Conservation (phyloP, 2,329 filamentous ascomycete genomes). For the Neophaeococcomyces mojaviensis region DNA sequence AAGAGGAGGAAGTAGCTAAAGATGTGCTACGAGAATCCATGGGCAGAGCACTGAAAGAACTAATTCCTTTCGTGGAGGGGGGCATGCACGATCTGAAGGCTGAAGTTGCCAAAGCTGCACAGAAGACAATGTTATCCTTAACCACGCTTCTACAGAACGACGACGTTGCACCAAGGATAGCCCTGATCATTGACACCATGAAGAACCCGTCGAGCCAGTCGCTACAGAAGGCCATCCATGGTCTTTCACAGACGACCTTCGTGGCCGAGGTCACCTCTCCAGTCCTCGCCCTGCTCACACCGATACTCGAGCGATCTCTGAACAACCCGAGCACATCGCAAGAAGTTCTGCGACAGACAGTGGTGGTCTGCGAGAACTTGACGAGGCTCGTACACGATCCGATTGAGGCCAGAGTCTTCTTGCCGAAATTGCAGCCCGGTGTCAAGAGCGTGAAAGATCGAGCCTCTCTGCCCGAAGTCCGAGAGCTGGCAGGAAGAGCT, state of each 20-base stretch:
- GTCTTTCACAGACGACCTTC: conserved; percentile 95
- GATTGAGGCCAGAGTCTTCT: conserved; percentile 85
- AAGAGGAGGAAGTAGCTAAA: conserved; percentile 79
- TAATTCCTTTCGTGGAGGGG: conserved; percentile 85
- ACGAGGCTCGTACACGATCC: conserved; percentile 97
- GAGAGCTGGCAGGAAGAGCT: conserved; percentile 77
- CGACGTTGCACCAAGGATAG: conserved; percentile 86
- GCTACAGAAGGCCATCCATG: conserved; percentile 92
- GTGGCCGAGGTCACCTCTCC: conserved; percentile 93
- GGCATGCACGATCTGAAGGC: conserved; percentile 96
- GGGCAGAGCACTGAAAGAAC: conserved; percentile 74
- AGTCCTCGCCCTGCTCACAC: conserved; percentile 86
- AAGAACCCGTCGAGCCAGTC: conserved; percentile 84
- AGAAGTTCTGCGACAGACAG: conserved; percentile 89
- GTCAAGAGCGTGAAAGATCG: conserved; percentile 81
- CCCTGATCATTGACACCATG: conserved; percentile 88
- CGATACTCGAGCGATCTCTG: conserved; percentile 85
- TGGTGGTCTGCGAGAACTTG: conserved; percentile 94
- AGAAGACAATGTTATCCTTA: conserved; percentile 83
- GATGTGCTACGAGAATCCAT: conserved; percentile 84
- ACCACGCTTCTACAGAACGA: conserved; percentile 91
- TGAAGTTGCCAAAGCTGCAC: conserved; percentile 77
- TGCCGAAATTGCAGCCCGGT: conserved; percentile 90
- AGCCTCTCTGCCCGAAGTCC: conserved; percentile 88
- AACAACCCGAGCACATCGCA: conserved; percentile 87